Evolutionary conservation across 1,284 basidiomycete species (phyloP).

Genomic region (Puccinia coronata): DNA sequence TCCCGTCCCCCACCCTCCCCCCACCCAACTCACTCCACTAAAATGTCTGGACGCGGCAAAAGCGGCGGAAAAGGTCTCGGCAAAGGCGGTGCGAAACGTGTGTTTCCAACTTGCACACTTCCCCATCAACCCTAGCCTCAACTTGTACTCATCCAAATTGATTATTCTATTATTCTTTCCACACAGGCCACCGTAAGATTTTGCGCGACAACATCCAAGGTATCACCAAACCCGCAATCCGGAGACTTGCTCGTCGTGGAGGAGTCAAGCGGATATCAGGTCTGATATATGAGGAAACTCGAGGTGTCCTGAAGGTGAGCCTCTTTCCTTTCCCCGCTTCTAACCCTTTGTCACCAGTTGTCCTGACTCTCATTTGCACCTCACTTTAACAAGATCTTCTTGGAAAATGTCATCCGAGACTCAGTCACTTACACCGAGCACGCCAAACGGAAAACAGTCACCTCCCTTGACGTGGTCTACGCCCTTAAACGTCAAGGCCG

Average conservation of each 20-base stretch:
- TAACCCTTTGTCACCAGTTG: too few species aligned
- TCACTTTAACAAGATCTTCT: constrained; percentile 52
- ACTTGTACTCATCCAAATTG: too few species aligned
- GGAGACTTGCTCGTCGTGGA: constrained; percentile 57
- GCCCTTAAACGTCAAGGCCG: constrained; percentile 57
- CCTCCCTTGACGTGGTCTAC: constrained; percentile 57
- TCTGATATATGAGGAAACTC: too few species aligned
- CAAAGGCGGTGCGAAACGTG: constrained; percentile 40
- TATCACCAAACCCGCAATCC: too few species aligned
- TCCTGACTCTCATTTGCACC: too few species aligned
- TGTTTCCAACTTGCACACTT: neutral
- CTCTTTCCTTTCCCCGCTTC: neutral
- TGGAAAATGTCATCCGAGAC: constrained; percentile 55
- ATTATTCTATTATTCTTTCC: too few species aligned
- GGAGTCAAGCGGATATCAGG: constrained; percentile 57
- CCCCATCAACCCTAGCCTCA: neutral
- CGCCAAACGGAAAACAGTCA: constrained; percentile 58
- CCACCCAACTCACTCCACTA: neutral
- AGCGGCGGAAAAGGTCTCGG: too few species aligned
- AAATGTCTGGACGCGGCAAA: constrained; percentile 77
- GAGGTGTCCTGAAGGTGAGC: constrained; percentile 55
- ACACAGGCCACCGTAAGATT: constrained; percentile 51
- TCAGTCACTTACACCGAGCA: constrained; percentile 59
- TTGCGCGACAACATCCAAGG: too few species aligned
- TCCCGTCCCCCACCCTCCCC: too few species aligned